A percentile compares a stretch with the other conserved stretches of the same genome.
Conservation (phyloP, 768 basidiomycete genomes). For the Tulasnella sp. region DNA sequence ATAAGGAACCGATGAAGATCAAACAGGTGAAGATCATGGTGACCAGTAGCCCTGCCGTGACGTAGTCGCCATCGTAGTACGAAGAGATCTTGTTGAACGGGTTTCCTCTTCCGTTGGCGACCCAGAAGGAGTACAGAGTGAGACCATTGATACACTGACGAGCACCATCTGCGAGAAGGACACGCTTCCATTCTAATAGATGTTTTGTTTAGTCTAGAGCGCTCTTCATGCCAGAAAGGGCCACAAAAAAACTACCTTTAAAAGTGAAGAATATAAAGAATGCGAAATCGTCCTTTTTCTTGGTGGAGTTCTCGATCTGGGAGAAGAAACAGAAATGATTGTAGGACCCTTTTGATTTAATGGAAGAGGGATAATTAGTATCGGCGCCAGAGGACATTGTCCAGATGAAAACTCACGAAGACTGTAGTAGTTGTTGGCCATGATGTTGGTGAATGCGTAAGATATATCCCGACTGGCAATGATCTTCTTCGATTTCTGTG, state of each 20-base stretch:
- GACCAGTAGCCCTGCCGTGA: conserved; percentile 75
- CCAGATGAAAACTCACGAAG: conserved; percentile 51
- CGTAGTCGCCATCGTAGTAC: conserved; percentile 60
- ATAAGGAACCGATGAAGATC: conserved; percentile 73
- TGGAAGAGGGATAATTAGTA: not conserved
- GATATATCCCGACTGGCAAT: conserved; percentile 93
- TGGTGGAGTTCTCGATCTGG: conserved; percentile 91
- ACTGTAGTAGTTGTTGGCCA: conserved; percentile 95
- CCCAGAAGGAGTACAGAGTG: conserved; percentile 86
- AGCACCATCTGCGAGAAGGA: conserved; percentile 85
- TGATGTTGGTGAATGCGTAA: conserved; percentile 94
- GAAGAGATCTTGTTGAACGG: conserved; percentile 59
- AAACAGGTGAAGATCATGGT: conserved; percentile 84
- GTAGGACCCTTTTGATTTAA: conserved; percentile 57
- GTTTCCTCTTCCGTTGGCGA: conserved; percentile 39
- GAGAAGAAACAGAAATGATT: conserved; percentile 98
- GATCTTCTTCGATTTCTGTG: conserved; percentile 85
- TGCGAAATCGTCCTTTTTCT: conserved; percentile 93
- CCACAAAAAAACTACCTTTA: conserved; percentile 59
- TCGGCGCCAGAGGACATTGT: not conserved
- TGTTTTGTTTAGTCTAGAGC: not conserved
- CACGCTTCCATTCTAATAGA: conserved; percentile 66
- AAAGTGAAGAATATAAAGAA: conserved; percentile 99
- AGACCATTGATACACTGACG: conserved; percentile 97
- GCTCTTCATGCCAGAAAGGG: not conserved